A percentile compares a stretch with the other conserved stretches of the same genome.
These are phyloP conservation scores for Pichia sp. DNA, from an alignment of 1,139 yeast genomes.

Conservation along the genomic window DNA sequence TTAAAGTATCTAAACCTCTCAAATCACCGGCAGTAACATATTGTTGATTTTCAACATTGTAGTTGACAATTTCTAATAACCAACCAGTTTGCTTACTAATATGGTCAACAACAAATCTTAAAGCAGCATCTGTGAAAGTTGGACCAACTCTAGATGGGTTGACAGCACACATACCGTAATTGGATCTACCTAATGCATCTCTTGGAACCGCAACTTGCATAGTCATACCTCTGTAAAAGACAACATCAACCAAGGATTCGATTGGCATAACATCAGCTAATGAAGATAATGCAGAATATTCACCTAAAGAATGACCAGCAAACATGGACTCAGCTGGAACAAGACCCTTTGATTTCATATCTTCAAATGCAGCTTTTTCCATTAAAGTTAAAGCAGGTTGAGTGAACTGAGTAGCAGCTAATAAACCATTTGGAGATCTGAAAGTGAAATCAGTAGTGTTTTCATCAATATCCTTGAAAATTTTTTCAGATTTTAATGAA, in stretches of 20 bases:
- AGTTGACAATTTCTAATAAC: slow-evolving; percentile 96
- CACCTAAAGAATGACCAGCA: slow-evolving; percentile 99
- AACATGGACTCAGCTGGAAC: slow-evolving; percentile 90
- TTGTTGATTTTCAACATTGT: slow-evolving; percentile 96
- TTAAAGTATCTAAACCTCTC: slow-evolving; percentile 87
- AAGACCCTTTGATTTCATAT: slow-evolving; percentile 90
- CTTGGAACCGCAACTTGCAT: slow-evolving; percentile 99
- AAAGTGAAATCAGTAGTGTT: slow-evolving; percentile 80
- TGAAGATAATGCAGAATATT: slow-evolving; percentile 94
- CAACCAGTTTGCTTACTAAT: slow-evolving; percentile 78
- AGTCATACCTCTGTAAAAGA: slow-evolving; percentile 99
- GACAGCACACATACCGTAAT: slow-evolving; percentile 98
- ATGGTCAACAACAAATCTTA: slow-evolving; percentile 90
- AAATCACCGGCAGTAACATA: slow-evolving; percentile 98
- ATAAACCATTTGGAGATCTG: slow-evolving; percentile 88
- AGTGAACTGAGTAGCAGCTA: slow-evolving; percentile 97
- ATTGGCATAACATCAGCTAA: slow-evolving; percentile 98
- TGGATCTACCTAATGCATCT: slow-evolving; percentile 89
- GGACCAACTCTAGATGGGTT: slow-evolving; percentile 91
- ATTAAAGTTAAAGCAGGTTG: slow-evolving; percentile 98
- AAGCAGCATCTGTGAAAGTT: slow-evolving; percentile 87
- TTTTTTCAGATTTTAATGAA: slow-evolving; percentile 80
- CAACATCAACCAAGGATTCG: slow-evolving; percentile 95
- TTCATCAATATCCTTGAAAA: slow-evolving; percentile 85
- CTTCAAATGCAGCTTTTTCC: slow-evolving; percentile 99